Percentiles rank a stretch among this genome's conserved stretches.
Evolutionary conservation across 2,329 filamentous ascomycete species (phyloP).

Genomic region (Rutstroemia sp.): DNA sequence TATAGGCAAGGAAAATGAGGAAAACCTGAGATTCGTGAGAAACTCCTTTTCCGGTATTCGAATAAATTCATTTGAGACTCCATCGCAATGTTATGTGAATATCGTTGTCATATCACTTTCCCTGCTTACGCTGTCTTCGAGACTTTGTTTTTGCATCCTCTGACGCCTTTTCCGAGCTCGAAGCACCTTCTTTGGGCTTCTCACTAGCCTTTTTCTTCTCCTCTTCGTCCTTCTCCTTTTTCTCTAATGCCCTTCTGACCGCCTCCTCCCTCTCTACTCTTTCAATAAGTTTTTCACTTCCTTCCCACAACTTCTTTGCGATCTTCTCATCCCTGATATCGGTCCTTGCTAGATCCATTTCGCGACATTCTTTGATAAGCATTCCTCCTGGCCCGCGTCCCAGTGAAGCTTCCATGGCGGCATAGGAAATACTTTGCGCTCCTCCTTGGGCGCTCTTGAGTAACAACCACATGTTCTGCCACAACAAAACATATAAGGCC

Average conservation of each 20-base stretch:
- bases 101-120: not conserved
- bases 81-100: slow-evolving; percentile 2
- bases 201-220: slow-evolving; percentile 22
- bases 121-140: slow-evolving; percentile 21
- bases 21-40: no score
- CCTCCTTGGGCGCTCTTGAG: slow-evolving; percentile 79
- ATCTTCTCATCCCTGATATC: slow-evolving; percentile 73
- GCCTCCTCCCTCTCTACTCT: slow-evolving; percentile 74
- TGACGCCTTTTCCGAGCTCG: slow-evolving; percentile 30
- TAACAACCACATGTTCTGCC: slow-evolving; percentile 77
- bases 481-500: slow-evolving; percentile 66
- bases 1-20: no score
- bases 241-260: slow-evolving; percentile 35
- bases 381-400: slow-evolving; percentile 58
- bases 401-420: slow-evolving; percentile 73
- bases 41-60: not conserved
- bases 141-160: slow-evolving; percentile 25
- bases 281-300: slow-evolving; percentile 78
- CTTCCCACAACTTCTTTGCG: slow-evolving; percentile 83
- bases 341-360: slow-evolving; percentile 60
- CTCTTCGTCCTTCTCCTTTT: slow-evolving; percentile 33
- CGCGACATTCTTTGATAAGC: slow-evolving; percentile 82
- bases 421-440: slow-evolving; percentile 79
- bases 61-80: not conserved
- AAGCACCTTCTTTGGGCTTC: slow-evolving; percentile 24